Percentiles rank a stretch among this genome's conserved stretches.
These are phyloP conservation scores for Clonostachys byssicola DNA, from an alignment of 2,329 filamentous ascomycete genomes.

Conservation along the genomic window DNA sequence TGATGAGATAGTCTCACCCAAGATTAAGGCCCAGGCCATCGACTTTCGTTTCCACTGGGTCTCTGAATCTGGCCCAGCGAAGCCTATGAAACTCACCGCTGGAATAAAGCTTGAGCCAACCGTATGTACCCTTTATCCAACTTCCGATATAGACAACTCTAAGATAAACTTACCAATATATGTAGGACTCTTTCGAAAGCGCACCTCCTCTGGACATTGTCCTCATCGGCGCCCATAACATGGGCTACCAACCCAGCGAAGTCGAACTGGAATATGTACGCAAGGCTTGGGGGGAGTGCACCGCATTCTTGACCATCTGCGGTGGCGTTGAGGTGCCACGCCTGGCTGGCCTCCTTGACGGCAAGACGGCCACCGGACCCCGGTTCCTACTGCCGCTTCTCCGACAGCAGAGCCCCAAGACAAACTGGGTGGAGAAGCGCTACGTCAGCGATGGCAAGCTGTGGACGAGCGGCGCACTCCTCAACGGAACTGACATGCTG, in stretches of 20 bases:
- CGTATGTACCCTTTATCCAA: constrained; percentile 7
- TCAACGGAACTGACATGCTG: constrained; percentile 28
- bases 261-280: constrained; percentile 28
- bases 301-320: constrained; percentile 33
- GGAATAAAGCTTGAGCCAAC: constrained; percentile 20
- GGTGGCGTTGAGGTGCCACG: constrained; percentile 24
- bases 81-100: constrained; percentile 12
- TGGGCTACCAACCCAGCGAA: constrained; percentile 18
- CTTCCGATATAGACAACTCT: too few relatives aligned
- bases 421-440: constrained; percentile 30
- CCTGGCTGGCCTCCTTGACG: constrained; percentile 25
- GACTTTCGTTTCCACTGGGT: constrained; percentile 27
- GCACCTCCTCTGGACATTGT: constrained; percentile 34
- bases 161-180: background rate
- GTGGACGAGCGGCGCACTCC: constrained; percentile 25
- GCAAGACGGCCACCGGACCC: constrained; percentile 30
- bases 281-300: constrained; percentile 22
- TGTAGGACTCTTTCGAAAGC: constrained; percentile 28
- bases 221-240: constrained; percentile 28
- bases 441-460: constrained; percentile 27
- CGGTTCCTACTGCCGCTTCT: constrained; percentile 16
- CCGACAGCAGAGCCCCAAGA: constrained; percentile 15
- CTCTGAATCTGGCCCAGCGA: constrained; percentile 12
- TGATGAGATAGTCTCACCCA: constrained; percentile 3
- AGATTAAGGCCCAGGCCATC: constrained; percentile 6